phyloP scores from a whole-genome alignment of 164 flowering plant genomes.

The Pachysandra terminalis region DNA sequence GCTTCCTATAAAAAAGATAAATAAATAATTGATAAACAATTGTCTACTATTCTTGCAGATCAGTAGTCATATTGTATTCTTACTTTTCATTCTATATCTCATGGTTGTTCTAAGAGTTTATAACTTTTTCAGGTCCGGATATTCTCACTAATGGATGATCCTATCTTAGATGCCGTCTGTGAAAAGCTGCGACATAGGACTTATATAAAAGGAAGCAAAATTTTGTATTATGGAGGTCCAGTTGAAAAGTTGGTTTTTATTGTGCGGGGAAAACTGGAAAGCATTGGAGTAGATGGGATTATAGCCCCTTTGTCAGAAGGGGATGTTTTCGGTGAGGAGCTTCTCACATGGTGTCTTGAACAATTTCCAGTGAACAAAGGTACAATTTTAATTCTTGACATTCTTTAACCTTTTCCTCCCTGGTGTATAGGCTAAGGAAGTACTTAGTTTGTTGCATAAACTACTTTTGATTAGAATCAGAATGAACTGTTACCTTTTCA shows the following conservation, averaged over 20 bases:
- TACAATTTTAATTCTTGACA: constrained; percentile 9
- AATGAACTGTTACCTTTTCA: not conserved
- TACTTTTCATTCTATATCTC: not conserved
- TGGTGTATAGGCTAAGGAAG: not conserved
- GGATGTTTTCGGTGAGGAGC: constrained; percentile 86
- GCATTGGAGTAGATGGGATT: constrained; percentile 43
- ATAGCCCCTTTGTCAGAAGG: constrained; percentile 51
- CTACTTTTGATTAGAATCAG: not conserved
- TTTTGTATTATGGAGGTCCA: constrained; percentile 44
- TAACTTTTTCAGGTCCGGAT: constrained; percentile 56
- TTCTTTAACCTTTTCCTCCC: not conserved
- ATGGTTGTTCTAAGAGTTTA: not conserved
- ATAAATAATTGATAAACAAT: too few species aligned
- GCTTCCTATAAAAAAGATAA: not conserved
- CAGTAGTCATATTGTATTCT: not conserved
- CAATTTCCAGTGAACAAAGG: constrained; percentile 56
- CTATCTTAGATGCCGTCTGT: constrained; percentile 67
- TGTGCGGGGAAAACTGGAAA: constrained; percentile 67
- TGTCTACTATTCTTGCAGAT: not conserved
- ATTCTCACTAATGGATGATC: constrained; percentile 62
- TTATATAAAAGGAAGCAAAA: constrained; percentile 59
- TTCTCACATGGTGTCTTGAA: constrained; percentile 83
- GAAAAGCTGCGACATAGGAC: constrained; percentile 64
- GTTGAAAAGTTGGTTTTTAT: constrained; percentile 64
- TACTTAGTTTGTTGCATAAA: too few species aligned